Percentiles rank a stretch among this genome's conserved stretches.
Conservation (phyloP, 306 rosid genomes). For the Medicago lupulina region DNA sequence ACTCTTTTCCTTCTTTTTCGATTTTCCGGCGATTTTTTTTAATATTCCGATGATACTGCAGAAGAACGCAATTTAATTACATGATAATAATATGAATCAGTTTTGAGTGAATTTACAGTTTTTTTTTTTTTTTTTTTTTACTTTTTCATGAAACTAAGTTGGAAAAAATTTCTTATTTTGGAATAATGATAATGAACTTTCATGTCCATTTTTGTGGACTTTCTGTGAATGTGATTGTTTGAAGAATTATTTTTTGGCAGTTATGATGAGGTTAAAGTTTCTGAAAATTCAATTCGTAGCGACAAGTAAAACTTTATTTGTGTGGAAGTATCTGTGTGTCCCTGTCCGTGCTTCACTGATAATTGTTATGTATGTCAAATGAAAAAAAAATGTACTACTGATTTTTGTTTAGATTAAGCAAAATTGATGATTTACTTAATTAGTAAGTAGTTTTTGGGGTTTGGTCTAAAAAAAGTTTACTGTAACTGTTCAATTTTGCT, state of each 20-base stretch:
- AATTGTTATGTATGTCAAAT: neutral
- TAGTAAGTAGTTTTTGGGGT: slow-evolving; percentile 1
- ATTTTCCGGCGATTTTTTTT: neutral
- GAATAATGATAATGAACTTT: neutral
- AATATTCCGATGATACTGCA: neutral
- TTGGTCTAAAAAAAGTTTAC: slow-evolving; percentile 1
- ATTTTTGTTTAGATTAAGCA: slow-evolving; percentile 11
- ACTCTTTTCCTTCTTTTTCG: neutral
- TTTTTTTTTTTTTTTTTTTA: neutral
- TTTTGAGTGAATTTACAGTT: neutral
- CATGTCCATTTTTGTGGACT: neutral
- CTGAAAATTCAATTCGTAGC: no score
- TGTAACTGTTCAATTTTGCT: slow-evolving; percentile 4
- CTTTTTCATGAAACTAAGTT: neutral
- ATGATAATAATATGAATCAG: neutral
- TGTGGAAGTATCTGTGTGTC: no score
- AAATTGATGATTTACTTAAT: neutral
- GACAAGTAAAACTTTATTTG: no score
- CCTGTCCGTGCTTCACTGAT: no score
- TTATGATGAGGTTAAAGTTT: neutral
- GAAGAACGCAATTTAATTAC: neutral
- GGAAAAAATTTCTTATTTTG: neutral
- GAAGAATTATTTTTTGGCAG: neutral
- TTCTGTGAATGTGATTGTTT: neutral
- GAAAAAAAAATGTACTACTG: neutral